Base-by-base conservation (phyloP, 2,329 filamentous ascomycete genomes). In the Colletotrichum salicis region DNA sequence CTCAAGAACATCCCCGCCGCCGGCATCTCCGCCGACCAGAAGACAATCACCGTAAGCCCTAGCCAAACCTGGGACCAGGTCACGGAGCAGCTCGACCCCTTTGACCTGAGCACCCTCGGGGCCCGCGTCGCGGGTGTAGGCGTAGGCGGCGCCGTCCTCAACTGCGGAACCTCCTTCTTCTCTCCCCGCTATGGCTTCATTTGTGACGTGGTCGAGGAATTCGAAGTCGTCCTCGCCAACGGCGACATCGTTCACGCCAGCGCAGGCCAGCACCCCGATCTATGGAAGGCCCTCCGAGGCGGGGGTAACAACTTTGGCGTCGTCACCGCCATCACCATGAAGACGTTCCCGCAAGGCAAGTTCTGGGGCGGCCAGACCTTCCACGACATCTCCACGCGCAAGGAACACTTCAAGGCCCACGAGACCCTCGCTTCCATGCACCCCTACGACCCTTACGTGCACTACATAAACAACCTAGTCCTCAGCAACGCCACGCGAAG, bases 301-400 rank as follows among this genome's bases (percentile, higher is more conserved):
- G 85, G 85, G 12, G 78, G 79, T 5, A 83, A 80, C 74, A 87
- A 86, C 73, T 84, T 85, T 63, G 84, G 83, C 58, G 76, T 82
- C 64, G 77, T 80, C 1, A 78, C 82, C 0, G 24, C 64, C 1
- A 63, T 71, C 13, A 63, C 58, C 3, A 67, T 62, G 69, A 27
- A 58, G 0, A 58, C 66, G 0, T 67, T 67, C 11, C 5, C 19
- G 2, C 65, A 67, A 13, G 66, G 66, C 37, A 27, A 41, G 29
- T 64, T 69, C 22, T 69, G 66, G 66, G 66, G 66, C 4, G 66
- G 66, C 4, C 66, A 64, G 1, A 69, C 66, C 0, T 69, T 64
- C 19, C 61, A 69, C 37, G 65, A 67, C n/a, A 67, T 67, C 19
- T 63, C 65, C 0, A 67, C 65, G 5, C 51, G 65, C 7, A 63